Base-by-base conservation (phyloP, 768 basidiomycete genomes). In the Mycena filopes region DNA sequence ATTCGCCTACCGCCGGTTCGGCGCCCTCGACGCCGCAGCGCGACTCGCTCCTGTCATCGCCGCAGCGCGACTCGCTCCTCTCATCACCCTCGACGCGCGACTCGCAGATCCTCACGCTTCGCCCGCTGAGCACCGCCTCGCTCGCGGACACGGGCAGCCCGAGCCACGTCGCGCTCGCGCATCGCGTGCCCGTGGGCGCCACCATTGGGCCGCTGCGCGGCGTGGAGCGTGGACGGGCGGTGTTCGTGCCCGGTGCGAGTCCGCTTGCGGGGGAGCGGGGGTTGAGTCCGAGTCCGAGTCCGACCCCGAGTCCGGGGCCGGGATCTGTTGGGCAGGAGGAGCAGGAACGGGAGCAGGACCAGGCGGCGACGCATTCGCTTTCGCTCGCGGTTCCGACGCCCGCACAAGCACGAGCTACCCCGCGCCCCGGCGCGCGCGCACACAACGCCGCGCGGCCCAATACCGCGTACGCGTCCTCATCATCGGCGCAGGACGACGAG, bases 171-270 rank as follows among this genome's bases (percentile, higher is more conserved):
- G 69, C 74, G 3, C 71, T 77, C 29, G 82, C 79, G 8, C 78
- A 79, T 42, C 76, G 80, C 21, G 71, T 83, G 61, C 78, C 79
- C 7, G 75, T 81, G 3, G 54, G 48, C 4, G 55, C 36, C 3
- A 23, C 38, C 11, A 36, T 36, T 36, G 36, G 36, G 36, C 11
- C 36, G 36, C 15, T 36, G 36, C 10, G 36, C 5, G 60, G 64
- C 25, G 79, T 79, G 6, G 72, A 76, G 29, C 78, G 80, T 29
- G 80, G 77, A n/a, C 73, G 79, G 12, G 76, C 79, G 21, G 68
- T 81, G 54, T 78, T 79, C 59, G 45, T 82, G 1, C 78, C 79
- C 4, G 71, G 20, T 2, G 10, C 36, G 59, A 23, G 26, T 42
- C n/a, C 46, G n/a, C 41, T 40, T 11, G 33, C 21, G 31, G n/a